These are phyloP conservation scores for Stephanodiscus triporus DNA, from an alignment of 108 stramenopile genomes.

Conservation along the genomic window DNA sequence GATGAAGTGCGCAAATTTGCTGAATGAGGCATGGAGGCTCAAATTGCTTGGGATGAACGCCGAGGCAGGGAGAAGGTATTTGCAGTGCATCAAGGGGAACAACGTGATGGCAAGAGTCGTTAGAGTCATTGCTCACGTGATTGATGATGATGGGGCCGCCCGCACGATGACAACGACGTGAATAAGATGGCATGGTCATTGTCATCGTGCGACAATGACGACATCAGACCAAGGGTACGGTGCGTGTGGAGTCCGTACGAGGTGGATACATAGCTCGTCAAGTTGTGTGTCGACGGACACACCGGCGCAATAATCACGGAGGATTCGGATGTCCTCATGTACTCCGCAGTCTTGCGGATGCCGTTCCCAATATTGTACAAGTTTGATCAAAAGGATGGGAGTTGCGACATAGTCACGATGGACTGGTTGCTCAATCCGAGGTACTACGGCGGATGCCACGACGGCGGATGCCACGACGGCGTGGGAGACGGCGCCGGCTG, in stretches of 20 bases:
- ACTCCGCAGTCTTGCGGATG: constrained; percentile 61
- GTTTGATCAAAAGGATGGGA: constrained; percentile 69
- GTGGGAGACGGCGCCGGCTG: not conserved
- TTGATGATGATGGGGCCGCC: constrained; percentile 34
- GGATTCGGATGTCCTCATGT: constrained; percentile 87
- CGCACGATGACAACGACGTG: too few species aligned
- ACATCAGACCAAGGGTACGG: too few species aligned
- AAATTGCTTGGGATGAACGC: constrained; percentile 36
- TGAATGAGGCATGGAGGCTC: constrained; percentile 66
- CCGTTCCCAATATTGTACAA: constrained; percentile 84
- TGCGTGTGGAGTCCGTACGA: constrained; percentile 94
- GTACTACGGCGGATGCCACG: constrained; percentile 14
- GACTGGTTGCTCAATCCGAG: constrained; percentile 64
- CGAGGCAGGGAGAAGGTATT: constrained; percentile 77
- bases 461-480: constrained; percentile 6
- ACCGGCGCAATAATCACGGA: constrained; percentile 93
- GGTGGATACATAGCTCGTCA: constrained; percentile 95
- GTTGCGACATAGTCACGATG: constrained; percentile 81
- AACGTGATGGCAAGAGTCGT: constrained; percentile 68
- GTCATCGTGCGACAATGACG: not conserved
- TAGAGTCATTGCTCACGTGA: constrained; percentile 30
- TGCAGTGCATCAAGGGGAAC: constrained; percentile 66
- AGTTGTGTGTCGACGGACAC: constrained; percentile 71
- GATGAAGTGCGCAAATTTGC: constrained; percentile 48
- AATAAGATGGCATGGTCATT: not conserved